Evolutionary conservation across 1,284 basidiomycete genomes (phyloP), one percentile per base, ranked within the genome.

Genomic region (Kalmanozyma brasiliensis): DNA sequence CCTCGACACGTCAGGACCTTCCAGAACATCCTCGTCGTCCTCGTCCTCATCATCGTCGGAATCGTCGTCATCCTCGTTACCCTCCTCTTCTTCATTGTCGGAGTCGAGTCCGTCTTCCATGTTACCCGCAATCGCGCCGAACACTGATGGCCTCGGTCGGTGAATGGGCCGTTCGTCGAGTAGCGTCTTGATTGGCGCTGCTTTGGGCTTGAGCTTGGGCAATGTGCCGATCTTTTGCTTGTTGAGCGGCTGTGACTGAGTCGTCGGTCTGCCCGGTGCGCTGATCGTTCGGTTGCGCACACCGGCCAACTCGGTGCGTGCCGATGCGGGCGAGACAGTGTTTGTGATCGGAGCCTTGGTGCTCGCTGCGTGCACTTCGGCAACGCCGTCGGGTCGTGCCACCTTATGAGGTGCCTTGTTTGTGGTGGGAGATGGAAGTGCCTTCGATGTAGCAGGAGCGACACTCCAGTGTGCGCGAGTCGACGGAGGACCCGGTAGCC

Each of bases 401-500:
- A 70, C 43, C 51, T 70, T 70, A n/a, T 29, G 35, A 8, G 59
- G 52, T 3, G 37, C 59, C 11, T 64, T 70, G 17, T 34, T 33
- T 4, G 35, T 20, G 26, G 57, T 48, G 4, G 66, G 52, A 29
- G 60, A 60, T 20, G 66, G 41, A 1, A 33, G 3, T 1, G 46
- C 13, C 33, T 57, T 59, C n/a, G 38, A 16, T 9, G 45, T 26
- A 7, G 49, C 36, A 19, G 49, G 26, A 16, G 52, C 26, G 9
- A 10, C 33, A 0, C 17, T 33, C 61, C 66, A 60, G 17, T 56
- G 60, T 22, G 52, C 9, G 24, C 66, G 56, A 14, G 61, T 41
- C 7, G 66, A 64, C 1, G 66, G 66, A 3, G 66, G 66, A 6
- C 66, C 66, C 2, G 61, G 61, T 0, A 70, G 45, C 38, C 63